Evolutionary conservation across 1,284 basidiomycete species (phyloP).

Genomic region (Fomitopsis schrenkii): DNA sequence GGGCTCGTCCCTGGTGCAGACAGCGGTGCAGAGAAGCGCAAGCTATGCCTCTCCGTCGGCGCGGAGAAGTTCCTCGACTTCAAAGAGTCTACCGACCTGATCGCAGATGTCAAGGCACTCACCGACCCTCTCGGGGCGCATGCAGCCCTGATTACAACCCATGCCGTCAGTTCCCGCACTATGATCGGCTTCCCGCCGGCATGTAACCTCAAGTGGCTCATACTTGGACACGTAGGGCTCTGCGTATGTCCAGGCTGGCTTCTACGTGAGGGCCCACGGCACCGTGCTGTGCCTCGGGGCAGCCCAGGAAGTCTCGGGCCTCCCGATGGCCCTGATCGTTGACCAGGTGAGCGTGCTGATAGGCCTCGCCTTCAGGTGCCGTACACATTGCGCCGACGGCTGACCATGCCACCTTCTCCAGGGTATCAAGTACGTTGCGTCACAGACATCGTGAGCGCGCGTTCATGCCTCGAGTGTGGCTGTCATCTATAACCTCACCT

Average conservation of each 20-base stretch:
- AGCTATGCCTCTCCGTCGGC: slow-evolving; percentile 55
- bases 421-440: slow-evolving; percentile 6
- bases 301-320: slow-evolving; percentile 50
- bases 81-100: slow-evolving; percentile 45
- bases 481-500: not conserved
- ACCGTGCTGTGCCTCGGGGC: slow-evolving; percentile 74
- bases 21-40: slow-evolving; percentile 61
- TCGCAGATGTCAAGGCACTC: slow-evolving; percentile 48
- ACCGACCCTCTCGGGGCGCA: slow-evolving; percentile 65
- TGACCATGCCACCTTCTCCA: not conserved
- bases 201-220: not conserved
- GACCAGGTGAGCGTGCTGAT: slow-evolving; percentile 35
- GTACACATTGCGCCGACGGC: not conserved
- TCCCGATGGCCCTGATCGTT: slow-evolving; percentile 75
- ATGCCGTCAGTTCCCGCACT: slow-evolving; percentile 23
- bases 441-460: slow-evolving; percentile 4
- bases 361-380: not conserved
- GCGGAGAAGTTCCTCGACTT: slow-evolving; percentile 75
- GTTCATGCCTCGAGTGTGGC: not conserved
- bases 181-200: not conserved
- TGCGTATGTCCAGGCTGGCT: slow-evolving; percentile 69
- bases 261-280: slow-evolving; percentile 62
- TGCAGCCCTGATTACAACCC: slow-evolving; percentile 55
- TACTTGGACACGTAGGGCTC: slow-evolving; percentile 30
- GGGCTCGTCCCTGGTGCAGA: slow-evolving; percentile 31